Evolutionary conservation across 2,329 filamentous ascomycete species (phyloP).

Genomic region (Sarocladiaceae sp.): DNA sequence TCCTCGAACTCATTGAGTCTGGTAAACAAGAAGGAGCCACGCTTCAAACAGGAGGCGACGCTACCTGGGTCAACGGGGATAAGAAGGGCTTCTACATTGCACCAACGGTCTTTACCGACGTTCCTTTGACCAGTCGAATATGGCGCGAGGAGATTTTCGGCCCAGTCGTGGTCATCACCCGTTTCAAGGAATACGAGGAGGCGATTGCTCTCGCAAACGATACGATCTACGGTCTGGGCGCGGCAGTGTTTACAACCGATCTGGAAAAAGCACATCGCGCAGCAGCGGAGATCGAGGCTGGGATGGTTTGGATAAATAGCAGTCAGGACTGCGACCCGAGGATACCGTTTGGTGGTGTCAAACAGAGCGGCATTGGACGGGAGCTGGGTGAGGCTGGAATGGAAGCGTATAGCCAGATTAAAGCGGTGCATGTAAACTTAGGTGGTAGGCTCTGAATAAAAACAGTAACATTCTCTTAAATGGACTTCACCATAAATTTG

Average conservation of each 20-base stretch:
- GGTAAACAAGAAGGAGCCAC: constrained; percentile 59
- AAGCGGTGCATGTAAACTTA: constrained; percentile 26
- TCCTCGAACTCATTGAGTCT: constrained; percentile 61
- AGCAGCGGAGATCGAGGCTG: constrained; percentile 48
- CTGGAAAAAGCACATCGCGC: constrained; percentile 35
- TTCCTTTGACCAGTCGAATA: constrained; percentile 16
- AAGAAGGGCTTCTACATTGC: constrained; percentile 24
- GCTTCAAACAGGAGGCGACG: constrained; percentile 15
- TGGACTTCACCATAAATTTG: too few species aligned
- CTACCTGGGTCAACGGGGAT: too few species aligned
- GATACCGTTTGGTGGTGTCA: constrained; percentile 28
- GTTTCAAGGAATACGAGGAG: constrained; percentile 23
- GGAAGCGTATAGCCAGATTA: constrained; percentile 22
- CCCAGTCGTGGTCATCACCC: constrained; percentile 20
- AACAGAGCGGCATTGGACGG: constrained; percentile 26
- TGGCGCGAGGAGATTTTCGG: constrained; percentile 28
- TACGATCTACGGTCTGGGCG: constrained; percentile 50
- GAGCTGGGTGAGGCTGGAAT: constrained; percentile 26
- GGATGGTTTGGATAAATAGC: constrained; percentile 39
- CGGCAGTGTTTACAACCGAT: constrained; percentile 51
- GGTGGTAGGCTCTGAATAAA: too few species aligned
- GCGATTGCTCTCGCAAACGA: constrained; percentile 28
- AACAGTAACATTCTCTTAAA: too few species aligned
- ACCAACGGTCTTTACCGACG: constrained; percentile 24
- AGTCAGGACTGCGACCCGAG: constrained; percentile 26